These are phyloP conservation scores for Prunus campanulata DNA, from an alignment of 306 rosid species.

Conservation along the genomic window DNA sequence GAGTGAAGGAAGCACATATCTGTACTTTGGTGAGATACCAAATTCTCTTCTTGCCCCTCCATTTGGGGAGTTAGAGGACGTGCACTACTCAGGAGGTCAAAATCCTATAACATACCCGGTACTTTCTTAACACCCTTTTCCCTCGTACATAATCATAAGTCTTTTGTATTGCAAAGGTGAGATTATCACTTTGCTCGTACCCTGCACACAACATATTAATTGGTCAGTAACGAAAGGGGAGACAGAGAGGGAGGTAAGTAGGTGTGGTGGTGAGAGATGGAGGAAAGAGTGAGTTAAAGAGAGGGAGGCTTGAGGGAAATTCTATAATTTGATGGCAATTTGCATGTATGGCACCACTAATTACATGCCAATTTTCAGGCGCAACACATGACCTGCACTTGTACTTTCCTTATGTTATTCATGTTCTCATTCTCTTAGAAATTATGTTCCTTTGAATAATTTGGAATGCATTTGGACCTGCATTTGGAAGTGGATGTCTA, in stretches of 20 bases:
- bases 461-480: background rate
- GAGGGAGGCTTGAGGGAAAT: background rate
- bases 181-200: conserved; percentile 2
- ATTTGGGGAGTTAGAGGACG: conserved; percentile 92
- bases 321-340: background rate
- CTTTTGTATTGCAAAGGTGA: background rate
- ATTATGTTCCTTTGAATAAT: background rate
- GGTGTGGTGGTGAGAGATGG: background rate
- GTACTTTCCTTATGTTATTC: background rate
- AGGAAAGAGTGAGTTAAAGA: background rate
- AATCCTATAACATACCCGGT: conserved; percentile 83
- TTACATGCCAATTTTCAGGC: background rate
- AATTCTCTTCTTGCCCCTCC: conserved; percentile 88
- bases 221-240: conserved; percentile 1
- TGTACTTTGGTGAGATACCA: conserved; percentile 75
- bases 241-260: background rate
- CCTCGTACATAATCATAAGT: background rate
- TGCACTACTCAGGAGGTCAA: conserved; percentile 86
- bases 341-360: background rate
- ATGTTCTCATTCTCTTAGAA: background rate
- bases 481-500: background rate
- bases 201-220: background rate
- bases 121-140: conserved; percentile 21
- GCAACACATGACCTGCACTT: background rate
- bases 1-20: conserved; percentile 88